phyloP scores from a whole-genome alignment of 2,329 filamentous ascomycete species.

The Camptophora hylomeconis region DNA sequence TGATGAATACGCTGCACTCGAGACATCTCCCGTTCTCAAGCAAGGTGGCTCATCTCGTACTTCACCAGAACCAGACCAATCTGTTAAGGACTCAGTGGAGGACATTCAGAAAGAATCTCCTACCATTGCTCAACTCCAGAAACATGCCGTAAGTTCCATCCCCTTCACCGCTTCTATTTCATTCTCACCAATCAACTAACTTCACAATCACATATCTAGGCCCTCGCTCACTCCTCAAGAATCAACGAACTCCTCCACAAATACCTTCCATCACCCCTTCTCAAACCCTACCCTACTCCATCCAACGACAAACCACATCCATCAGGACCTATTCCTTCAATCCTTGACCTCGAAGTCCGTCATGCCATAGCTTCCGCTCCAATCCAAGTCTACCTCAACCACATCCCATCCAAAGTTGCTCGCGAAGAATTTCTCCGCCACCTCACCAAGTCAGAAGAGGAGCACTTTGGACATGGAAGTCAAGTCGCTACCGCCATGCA shows the following conservation, averaged over 20 bases:
- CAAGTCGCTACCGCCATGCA: not conserved
- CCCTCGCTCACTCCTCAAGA: too few species aligned
- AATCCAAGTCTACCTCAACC: slow-evolving; percentile 2
- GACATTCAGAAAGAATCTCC: too few species aligned
- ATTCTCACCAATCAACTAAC: too few species aligned
- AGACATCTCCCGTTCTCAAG: too few species aligned
- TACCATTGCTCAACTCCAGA: too few species aligned
- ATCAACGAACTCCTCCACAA: not conserved
- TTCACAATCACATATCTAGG: too few species aligned
- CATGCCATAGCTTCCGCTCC: slow-evolving; percentile 1
- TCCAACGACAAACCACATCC: not conserved
- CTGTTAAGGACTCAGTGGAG: too few species aligned
- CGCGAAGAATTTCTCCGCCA: not conserved
- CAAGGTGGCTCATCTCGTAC: too few species aligned
- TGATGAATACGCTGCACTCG: too few species aligned
- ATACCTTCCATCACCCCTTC: not conserved
- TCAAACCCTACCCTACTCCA: not conserved
- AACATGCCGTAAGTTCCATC: too few species aligned
- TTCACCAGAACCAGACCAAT: too few species aligned
- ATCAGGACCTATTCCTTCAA: not conserved
- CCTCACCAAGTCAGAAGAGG: not conserved
- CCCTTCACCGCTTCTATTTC: too few species aligned
- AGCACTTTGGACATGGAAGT: not conserved
- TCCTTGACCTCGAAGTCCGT: slow-evolving; percentile 1
- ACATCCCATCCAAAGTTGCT: not conserved